Conservation (phyloP, 1,284 basidiomycete species). For the Rhodotorula sp. region DNA sequence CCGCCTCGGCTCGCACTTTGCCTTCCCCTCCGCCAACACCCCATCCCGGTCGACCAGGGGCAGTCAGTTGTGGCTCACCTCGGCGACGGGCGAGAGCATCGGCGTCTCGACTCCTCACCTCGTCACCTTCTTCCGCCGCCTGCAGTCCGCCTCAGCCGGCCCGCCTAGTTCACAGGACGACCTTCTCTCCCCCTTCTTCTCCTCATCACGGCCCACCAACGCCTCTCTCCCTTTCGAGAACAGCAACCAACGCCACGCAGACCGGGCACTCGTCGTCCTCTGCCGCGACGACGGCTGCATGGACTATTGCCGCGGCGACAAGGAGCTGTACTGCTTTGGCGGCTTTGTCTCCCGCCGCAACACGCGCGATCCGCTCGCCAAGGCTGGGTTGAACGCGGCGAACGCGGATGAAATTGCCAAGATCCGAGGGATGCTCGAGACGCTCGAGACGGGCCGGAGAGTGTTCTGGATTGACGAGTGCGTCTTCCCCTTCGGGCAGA, state of each 20-base stretch:
- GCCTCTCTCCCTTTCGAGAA: neutral
- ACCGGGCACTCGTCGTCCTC: slow-evolving; percentile 15
- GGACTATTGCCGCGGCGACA: slow-evolving; percentile 16
- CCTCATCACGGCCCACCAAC: neutral
- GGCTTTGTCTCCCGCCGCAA: slow-evolving; percentile 11
- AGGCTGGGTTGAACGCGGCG: neutral
- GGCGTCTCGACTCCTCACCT: slow-evolving; percentile 15
- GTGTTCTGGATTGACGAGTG: slow-evolving; percentile 29
- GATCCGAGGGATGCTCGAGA: slow-evolving; percentile 12
- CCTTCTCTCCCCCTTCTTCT: neutral
- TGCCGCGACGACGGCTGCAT: slow-evolving; percentile 30
- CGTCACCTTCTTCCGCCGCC: slow-evolving; percentile 2
- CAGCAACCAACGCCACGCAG: neutral
- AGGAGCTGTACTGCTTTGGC: slow-evolving; percentile 23
- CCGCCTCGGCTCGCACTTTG: slow-evolving; percentile 31
- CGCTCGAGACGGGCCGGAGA: slow-evolving; percentile 25
- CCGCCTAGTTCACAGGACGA: neutral
- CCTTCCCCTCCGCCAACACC: slow-evolving; percentile 11
- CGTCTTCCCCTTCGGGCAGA: neutral
- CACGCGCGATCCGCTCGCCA: neutral
- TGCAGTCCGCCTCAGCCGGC: neutral
- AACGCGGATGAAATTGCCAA: slow-evolving; percentile 22
- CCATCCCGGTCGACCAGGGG: neutral
- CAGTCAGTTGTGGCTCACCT: slow-evolving; percentile 29
- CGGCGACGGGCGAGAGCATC: slow-evolving; percentile 15